These are phyloP conservation scores for Pholiota molesta DNA, from an alignment of 768 basidiomycete species.

Conservation along the genomic window DNA sequence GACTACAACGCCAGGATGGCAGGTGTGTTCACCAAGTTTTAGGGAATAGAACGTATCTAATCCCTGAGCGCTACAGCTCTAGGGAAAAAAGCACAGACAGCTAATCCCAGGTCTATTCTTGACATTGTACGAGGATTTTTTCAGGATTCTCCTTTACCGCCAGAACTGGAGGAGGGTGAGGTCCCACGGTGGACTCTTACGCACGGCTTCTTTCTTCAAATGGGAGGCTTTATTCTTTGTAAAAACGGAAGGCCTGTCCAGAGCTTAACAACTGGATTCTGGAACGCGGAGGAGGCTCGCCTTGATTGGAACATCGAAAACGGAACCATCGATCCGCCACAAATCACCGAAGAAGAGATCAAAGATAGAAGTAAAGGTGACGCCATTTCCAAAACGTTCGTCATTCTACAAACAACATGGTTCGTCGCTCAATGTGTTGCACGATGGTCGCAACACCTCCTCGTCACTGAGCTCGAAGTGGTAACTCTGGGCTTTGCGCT, in stretches of 20 bases:
- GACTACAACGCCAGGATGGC: neutral
- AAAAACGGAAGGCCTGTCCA: constrained; percentile 16
- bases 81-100: constrained; percentile 30
- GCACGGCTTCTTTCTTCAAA: constrained; percentile 20
- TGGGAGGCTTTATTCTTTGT: constrained; percentile 24
- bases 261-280: neutral
- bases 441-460: constrained; percentile 24
- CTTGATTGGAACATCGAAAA: constrained; percentile 15
- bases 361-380: constrained; percentile 35
- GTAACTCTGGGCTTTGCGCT: constrained; percentile 34
- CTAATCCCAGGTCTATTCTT: constrained; percentile 32
- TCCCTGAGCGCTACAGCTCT: constrained; percentile 12
- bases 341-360: constrained; percentile 21
- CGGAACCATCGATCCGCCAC: constrained; percentile 17
- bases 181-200: constrained; percentile 12
- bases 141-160: neutral
- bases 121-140: constrained; percentile 23
- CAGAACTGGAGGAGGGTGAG: neutral
- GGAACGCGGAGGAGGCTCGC: neutral
- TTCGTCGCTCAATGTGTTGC: constrained; percentile 34
- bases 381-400: constrained; percentile 33
- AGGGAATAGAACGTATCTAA: constrained; percentile 2
- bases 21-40: neutral
- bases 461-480: constrained; percentile 36
- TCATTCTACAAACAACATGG: constrained; percentile 36